A percentile compares a stretch with the other conserved stretches of the same genome.
These are phyloP conservation scores for Coriaria nepalensis DNA, from an alignment of 306 rosid species.

Conservation along the genomic window DNA sequence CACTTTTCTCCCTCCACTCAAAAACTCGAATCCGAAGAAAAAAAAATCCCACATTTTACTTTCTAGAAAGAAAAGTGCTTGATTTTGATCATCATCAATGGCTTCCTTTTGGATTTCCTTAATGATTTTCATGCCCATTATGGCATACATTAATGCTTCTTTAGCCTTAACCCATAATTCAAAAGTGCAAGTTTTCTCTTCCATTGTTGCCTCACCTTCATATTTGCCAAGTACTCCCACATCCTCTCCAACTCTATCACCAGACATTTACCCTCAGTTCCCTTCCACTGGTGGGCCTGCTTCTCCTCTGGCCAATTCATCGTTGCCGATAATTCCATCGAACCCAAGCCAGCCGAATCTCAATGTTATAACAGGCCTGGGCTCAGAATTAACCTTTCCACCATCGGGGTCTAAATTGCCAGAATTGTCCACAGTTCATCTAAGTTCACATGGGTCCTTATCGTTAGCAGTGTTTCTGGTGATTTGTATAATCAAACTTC, in stretches of 20 bases:
- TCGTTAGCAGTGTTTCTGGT: constrained; percentile 12
- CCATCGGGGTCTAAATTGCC: constrained; percentile 27
- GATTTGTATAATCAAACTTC: constrained; percentile 6
- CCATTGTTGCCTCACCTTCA: constrained; percentile 40
- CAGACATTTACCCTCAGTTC: constrained; percentile 37
- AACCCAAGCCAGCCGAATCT: constrained; percentile 50
- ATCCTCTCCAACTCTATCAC: constrained; percentile 24
- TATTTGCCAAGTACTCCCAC: constrained; percentile 22
- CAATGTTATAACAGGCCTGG: constrained; percentile 17
- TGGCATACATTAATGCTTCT: constrained; percentile 12
- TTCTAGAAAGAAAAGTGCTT: constrained; percentile 3
- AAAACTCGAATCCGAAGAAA: too few relatives aligned
- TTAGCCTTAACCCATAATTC: constrained; percentile 11
- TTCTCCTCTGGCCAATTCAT: constrained; percentile 28
- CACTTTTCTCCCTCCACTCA: not conserved
- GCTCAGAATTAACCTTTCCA: constrained; percentile 20
- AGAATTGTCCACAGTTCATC: constrained; percentile 13
- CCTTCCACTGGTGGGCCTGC: constrained; percentile 31
- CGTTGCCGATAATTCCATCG: constrained; percentile 45
- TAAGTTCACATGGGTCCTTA: constrained; percentile 6
- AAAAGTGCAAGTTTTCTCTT: constrained; percentile 9
- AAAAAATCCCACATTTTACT: not conserved
- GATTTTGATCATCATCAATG: constrained; percentile 22
- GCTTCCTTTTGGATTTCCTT: constrained; percentile 22
- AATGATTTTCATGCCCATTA: constrained; percentile 11